phyloP scores from a whole-genome alignment of 2,329 filamentous ascomycete genomes.

The Talaromyces sp. region DNA sequence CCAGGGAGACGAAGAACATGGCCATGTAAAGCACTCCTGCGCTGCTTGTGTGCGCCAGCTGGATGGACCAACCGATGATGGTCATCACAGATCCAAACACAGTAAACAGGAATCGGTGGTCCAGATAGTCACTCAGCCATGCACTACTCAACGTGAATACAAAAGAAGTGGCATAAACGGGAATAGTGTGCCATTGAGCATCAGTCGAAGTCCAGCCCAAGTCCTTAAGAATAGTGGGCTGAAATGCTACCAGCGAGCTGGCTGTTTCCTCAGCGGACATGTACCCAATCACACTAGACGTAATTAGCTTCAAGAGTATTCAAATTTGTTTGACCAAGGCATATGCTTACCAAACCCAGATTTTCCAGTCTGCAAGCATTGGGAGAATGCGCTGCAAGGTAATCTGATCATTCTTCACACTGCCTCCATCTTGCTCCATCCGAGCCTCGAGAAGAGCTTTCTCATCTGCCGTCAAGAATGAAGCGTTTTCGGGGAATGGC shows the following conservation, averaged over 20 bases:
- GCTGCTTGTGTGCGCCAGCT: constrained; percentile 15
- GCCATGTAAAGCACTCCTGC: constrained; percentile 18
- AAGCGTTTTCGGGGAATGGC: constrained; percentile 15
- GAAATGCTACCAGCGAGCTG: constrained; percentile 24
- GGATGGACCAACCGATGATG: constrained; percentile 22
- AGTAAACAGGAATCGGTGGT: constrained; percentile 25
- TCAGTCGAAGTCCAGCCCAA: constrained; percentile 26
- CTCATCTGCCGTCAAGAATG: constrained; percentile 13
- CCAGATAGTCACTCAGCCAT: constrained; percentile 17
- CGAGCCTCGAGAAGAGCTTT: constrained; percentile 13
- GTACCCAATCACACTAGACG: constrained; percentile 18
- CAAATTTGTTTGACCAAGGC: background rate
- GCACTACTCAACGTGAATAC: constrained; percentile 21
- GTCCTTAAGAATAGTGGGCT: constrained; percentile 29
- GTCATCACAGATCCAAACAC: constrained; percentile 22
- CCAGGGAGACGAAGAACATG: constrained; percentile 23
- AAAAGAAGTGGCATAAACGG: constrained; percentile 26
- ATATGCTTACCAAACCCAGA: constrained; percentile 19
- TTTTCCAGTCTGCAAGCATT: constrained; percentile 19
- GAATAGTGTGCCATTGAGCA: constrained; percentile 31
- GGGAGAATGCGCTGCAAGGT: constrained; percentile 11
- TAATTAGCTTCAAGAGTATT: background rate
- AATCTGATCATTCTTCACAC: constrained; percentile 13
- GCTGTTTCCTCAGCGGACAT: constrained; percentile 23
- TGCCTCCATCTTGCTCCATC: constrained; percentile 15